These are phyloP conservation scores for Penicillium thymicola DNA, from an alignment of 2,329 filamentous ascomycete genomes.

Conservation along the genomic window DNA sequence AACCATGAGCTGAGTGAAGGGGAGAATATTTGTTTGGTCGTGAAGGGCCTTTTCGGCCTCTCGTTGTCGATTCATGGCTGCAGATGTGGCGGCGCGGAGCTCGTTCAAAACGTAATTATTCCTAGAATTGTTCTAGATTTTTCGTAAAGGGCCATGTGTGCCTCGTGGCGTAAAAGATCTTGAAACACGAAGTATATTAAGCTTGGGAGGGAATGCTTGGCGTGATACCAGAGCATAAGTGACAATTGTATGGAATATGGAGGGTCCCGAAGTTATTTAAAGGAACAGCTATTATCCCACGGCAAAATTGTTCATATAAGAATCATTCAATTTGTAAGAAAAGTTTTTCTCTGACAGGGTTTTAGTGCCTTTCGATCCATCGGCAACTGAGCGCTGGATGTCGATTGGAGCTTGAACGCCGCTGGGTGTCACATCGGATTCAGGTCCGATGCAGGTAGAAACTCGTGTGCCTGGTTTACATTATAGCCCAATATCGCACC, in stretches of 20 bases:
- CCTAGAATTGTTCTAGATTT: neutral
- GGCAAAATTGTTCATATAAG: slow-evolving; percentile 3
- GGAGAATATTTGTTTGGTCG: slow-evolving; percentile 58
- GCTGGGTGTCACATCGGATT: slow-evolving; percentile 15
- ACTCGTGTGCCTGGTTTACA: neutral
- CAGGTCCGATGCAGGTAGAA: slow-evolving; percentile 15
- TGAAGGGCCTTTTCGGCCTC: slow-evolving; percentile 48
- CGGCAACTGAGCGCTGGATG: slow-evolving; percentile 12
- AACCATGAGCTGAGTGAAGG: slow-evolving; percentile 43
- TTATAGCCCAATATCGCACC: slow-evolving; percentile 10
- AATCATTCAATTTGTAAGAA: slow-evolving; percentile 3
- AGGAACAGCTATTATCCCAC: neutral
- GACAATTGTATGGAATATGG: neutral
- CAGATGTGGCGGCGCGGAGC: neutral
- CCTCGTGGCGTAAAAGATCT: neutral
- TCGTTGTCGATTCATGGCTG: slow-evolving; percentile 33
- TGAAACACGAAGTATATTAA: neutral
- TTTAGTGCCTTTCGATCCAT: slow-evolving; percentile 13
- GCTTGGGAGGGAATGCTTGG: slow-evolving; percentile 7
- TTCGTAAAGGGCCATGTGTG: neutral
- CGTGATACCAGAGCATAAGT: neutral
- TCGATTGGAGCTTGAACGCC: slow-evolving; percentile 21
- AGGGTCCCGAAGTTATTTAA: slow-evolving; percentile 1
- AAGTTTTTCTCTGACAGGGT: slow-evolving; percentile 5
- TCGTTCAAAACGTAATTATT: neutral